A percentile compares a stretch with the other conserved stretches of the same genome.
These are phyloP conservation scores for Russula compacta DNA, from an alignment of 768 basidiomycete species.

Conservation along the genomic window DNA sequence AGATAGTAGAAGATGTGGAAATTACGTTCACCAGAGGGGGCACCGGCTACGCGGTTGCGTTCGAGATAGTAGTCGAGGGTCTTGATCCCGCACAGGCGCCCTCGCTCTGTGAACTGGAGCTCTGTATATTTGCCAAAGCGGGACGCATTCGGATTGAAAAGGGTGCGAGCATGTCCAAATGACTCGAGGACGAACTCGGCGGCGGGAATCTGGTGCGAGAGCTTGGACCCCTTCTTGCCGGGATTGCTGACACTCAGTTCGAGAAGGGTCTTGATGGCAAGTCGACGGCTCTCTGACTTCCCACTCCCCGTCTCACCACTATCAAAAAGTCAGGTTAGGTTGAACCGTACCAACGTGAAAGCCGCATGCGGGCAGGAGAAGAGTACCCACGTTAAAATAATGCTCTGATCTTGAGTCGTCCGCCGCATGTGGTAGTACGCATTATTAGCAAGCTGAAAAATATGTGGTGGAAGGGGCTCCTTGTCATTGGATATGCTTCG, in stretches of 20 bases:
- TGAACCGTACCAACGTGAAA: not conserved
- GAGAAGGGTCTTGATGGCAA: constrained; percentile 89
- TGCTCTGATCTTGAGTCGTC: constrained; percentile 86
- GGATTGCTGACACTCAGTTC: constrained; percentile 82
- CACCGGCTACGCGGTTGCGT: constrained; percentile 76
- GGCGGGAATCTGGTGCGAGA: constrained; percentile 78
- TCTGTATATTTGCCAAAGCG: constrained; percentile 98
- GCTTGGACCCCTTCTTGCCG: constrained; percentile 91
- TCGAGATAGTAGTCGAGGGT: constrained; percentile 97
- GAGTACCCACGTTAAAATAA: constrained; percentile 66
- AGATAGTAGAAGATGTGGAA: constrained; percentile 99
- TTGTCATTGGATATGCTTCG: constrained; percentile 61
- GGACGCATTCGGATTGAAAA: constrained; percentile 91
- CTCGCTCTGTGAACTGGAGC: constrained; percentile 90
- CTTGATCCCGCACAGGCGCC: constrained; percentile 81
- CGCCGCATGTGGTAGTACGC: constrained; percentile 95
- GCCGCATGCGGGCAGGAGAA: not conserved
- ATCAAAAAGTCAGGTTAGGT: constrained; percentile 6
- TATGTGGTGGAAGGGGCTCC: constrained; percentile 65
- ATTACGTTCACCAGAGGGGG: constrained; percentile 88
- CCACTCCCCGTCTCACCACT: constrained; percentile 92
- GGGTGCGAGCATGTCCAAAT: constrained; percentile 87
- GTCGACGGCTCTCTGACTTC: constrained; percentile 82
- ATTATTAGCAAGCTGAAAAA: constrained; percentile 86
- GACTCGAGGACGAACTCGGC: constrained; percentile 93